Percentiles rank a stretch among this genome's conserved stretches.
phyloP scores from a whole-genome alignment of 352 stramenopile genomes.

The Phytophthora podocarpi region DNA sequence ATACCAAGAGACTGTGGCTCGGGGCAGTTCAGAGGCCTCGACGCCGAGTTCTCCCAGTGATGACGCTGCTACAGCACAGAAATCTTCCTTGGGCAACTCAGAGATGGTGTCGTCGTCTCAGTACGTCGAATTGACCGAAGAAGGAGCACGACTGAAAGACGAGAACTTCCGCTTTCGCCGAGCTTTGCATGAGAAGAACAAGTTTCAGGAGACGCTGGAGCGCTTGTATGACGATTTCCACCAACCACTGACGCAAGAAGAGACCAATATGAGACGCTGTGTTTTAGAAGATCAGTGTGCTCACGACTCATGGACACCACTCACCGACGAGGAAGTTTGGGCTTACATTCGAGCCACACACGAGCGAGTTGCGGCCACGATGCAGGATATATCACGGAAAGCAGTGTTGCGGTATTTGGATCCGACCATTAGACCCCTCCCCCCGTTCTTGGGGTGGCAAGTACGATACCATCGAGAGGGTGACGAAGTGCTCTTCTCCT shows the following conservation, averaged over 20 bases:
- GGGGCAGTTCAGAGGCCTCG: not conserved
- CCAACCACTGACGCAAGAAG: constrained; percentile 15
- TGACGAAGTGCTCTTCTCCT: constrained; percentile 46
- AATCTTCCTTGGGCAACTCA: not conserved
- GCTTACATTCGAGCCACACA: constrained; percentile 27
- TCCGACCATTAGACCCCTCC: constrained; percentile 18
- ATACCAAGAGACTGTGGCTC: constrained; percentile 27
- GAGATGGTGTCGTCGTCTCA: constrained; percentile 1
- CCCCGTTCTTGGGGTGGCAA: constrained; percentile 58
- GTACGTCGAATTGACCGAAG: constrained; percentile 45
- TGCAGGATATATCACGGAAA: constrained; percentile 27
- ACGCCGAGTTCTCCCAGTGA: too few species aligned
- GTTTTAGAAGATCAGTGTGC: constrained; percentile 16
- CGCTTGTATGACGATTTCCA: constrained; percentile 41
- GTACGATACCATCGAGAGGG: constrained; percentile 37
- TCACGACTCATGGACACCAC: constrained; percentile 30
- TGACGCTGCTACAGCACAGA: not conserved
- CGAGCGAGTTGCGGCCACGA: constrained; percentile 30
- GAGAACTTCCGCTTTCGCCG: constrained; percentile 51
- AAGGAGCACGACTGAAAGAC: constrained; percentile 42
- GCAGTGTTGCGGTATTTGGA: constrained; percentile 4
- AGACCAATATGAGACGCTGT: constrained; percentile 5
- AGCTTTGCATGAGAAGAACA: constrained; percentile 51
- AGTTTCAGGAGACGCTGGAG: constrained; percentile 55
- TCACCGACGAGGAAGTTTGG: constrained; percentile 26